Conservation (phyloP, 495 filamentous ascomycete genomes). For the Tuber aestivum region DNA sequence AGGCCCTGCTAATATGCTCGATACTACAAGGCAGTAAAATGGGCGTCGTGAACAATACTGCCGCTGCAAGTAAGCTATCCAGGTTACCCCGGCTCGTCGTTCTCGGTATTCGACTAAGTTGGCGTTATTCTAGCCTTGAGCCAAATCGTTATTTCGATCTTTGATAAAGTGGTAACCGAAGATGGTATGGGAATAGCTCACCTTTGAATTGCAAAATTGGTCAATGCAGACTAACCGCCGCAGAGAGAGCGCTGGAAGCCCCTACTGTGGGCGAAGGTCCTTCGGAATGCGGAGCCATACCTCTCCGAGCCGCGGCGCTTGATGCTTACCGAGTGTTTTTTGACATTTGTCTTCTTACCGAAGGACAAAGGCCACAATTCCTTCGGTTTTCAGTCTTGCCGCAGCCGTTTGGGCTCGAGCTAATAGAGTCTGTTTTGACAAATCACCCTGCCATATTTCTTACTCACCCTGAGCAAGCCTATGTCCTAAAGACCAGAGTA, state of each 20-base stretch:
- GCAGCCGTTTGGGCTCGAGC: conserved; percentile 75
- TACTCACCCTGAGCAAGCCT: conserved; percentile 69
- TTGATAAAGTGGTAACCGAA: conserved; percentile 81
- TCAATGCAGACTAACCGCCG: conserved; percentile 1
- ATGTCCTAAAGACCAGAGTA: conserved; percentile 69
- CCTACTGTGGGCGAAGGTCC: conserved; percentile 57
- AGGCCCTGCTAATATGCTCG: conserved; percentile 80
- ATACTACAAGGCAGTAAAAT: conserved; percentile 84
- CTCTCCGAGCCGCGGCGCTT: conserved; percentile 67
- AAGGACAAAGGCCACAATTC: conserved; percentile 73
- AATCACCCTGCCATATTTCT: conserved; percentile 78
- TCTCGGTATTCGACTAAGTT: conserved; percentile 10
- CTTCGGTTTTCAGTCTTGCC: conserved; percentile 68
- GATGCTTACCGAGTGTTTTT: conserved; percentile 87
- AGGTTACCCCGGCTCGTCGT: neutral
- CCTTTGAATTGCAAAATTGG: conserved; percentile 6
- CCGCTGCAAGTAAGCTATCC: conserved; percentile 60
- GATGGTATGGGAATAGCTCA: conserved; percentile 54
- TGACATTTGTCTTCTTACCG: conserved; percentile 82
- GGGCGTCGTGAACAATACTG: conserved; percentile 85
- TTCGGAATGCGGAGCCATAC: conserved; percentile 55
- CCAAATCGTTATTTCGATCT: conserved; percentile 84
- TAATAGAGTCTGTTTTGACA: conserved; percentile 80
- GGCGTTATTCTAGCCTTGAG: conserved; percentile 55
- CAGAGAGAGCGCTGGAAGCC: conserved; percentile 50